Conservation (phyloP, 2,329 filamentous ascomycete genomes). For the Scolecobasidium constrictum region DNA sequence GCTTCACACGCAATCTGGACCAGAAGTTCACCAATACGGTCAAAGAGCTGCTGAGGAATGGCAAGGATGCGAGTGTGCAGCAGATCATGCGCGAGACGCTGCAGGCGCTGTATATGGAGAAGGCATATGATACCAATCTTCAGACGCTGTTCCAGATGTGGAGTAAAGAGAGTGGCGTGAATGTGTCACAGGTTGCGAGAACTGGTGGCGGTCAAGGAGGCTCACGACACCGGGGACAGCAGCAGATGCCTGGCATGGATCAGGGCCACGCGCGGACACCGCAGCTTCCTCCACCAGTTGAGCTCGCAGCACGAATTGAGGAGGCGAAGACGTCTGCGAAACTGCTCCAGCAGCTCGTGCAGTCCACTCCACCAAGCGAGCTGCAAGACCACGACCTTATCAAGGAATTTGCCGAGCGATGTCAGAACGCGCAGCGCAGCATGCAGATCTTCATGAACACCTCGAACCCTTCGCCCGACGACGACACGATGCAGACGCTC, state of each 20-base stretch:
- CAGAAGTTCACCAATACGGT: constrained; percentile 67
- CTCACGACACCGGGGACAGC: constrained; percentile 9
- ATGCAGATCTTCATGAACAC: constrained; percentile 79
- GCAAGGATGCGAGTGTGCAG: constrained; percentile 64
- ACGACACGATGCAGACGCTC: constrained; percentile 83
- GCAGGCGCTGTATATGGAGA: constrained; percentile 63
- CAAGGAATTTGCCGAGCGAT: constrained; percentile 83
- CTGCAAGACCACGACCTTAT: constrained; percentile 77
- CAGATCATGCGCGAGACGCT: constrained; percentile 83
- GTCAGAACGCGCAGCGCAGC: constrained; percentile 66
- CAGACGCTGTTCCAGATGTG: constrained; percentile 70
- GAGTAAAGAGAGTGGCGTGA: constrained; percentile 62
- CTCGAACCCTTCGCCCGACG: constrained; percentile 71
- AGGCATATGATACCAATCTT: constrained; percentile 64
- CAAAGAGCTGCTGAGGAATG: constrained; percentile 62
- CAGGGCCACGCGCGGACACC: constrained; percentile 12
- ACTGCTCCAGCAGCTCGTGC: constrained; percentile 81
- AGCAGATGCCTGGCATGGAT: constrained; percentile 9
- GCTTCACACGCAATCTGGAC: constrained; percentile 86
- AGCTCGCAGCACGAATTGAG: constrained; percentile 74
- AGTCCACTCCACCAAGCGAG: constrained; percentile 69
- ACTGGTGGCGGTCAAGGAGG: constrained; percentile 17
- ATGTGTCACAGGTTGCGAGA: background rate
- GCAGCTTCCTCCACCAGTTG: constrained; percentile 53
- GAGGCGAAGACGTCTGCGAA: constrained; percentile 87